Evolutionary conservation across 2,329 filamentous ascomycete genomes (phyloP).

Genomic region (Nakataea oryzae): DNA sequence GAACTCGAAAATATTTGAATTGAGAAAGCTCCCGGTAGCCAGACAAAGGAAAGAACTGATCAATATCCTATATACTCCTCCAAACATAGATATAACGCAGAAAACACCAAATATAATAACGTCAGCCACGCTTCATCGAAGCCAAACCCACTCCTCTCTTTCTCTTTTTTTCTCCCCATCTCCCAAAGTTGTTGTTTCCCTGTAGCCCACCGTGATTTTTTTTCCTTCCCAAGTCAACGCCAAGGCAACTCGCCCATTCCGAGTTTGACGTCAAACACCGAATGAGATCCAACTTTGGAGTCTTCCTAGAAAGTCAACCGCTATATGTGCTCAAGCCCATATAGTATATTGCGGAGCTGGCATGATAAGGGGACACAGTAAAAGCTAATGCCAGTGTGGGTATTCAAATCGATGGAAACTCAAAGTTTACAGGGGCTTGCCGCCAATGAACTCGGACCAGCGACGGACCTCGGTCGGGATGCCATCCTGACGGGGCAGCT

Average conservation of each 20-base stretch:
- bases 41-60: background rate
- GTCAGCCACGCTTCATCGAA: background rate
- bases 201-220: background rate
- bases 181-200: background rate
- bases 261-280: background rate
- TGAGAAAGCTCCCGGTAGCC: background rate
- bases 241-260: background rate
- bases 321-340: background rate
- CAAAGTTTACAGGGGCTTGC: constrained; percentile 58
- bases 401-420: background rate
- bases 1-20: background rate
- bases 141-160: background rate
- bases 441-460: constrained; percentile 93
- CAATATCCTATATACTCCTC: background rate
- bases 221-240: background rate
- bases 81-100: background rate
- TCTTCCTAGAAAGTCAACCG: background rate
- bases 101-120: background rate
- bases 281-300: background rate
- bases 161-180: background rate
- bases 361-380: background rate
- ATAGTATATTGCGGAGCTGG: background rate
- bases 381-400: background rate
- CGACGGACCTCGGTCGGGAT: constrained; percentile 84
- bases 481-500: constrained; percentile 78